Conservation (phyloP, 2,329 filamentous ascomycete genomes). For the Biscogniauxia sp. region DNA sequence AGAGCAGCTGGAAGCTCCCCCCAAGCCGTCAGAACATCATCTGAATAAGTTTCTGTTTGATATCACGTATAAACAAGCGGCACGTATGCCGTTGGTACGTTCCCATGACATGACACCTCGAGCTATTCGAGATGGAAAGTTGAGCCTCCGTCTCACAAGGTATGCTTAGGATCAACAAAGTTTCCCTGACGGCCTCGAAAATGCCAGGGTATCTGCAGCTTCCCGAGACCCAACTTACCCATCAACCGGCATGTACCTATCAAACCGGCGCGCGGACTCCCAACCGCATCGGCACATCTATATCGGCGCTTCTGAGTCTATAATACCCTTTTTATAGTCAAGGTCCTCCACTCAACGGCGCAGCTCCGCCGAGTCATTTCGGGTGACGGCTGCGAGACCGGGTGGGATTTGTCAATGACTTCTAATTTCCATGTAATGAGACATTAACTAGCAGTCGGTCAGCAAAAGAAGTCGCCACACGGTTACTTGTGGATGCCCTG, state of each 20-base stretch:
- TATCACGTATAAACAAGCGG: neutral
- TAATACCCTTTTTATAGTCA: conserved; percentile 20
- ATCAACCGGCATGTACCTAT: conserved; percentile 16
- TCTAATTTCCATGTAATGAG: neutral
- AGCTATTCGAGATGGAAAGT: neutral
- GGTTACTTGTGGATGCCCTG: neutral
- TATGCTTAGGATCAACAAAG: conserved; percentile 5
- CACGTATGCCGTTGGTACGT: neutral
- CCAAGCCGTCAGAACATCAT: neutral
- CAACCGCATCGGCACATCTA: conserved; percentile 19
- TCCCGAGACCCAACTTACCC: conserved; percentile 20
- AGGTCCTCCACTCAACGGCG: conserved; percentile 17
- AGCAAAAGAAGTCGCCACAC: neutral
- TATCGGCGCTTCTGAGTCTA: conserved; percentile 21
- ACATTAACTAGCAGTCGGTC: conserved; percentile 5
- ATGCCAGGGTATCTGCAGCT: conserved; percentile 25
- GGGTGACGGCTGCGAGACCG: conserved; percentile 19
- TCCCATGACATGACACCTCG: neutral
- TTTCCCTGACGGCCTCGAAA: conserved; percentile 6
- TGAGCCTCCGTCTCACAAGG: conserved; percentile 6
- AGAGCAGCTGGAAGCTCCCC: neutral
- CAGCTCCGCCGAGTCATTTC: conserved; percentile 21
- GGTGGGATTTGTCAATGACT: conserved; percentile 12
- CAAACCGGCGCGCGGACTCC: conserved; percentile 17
- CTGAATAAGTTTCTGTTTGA: neutral